Percentiles rank a stretch among this genome's conserved stretches.
These are phyloP conservation scores for Corchorus capsularis DNA, from an alignment of 345 rosid species.

Conservation along the genomic window DNA sequence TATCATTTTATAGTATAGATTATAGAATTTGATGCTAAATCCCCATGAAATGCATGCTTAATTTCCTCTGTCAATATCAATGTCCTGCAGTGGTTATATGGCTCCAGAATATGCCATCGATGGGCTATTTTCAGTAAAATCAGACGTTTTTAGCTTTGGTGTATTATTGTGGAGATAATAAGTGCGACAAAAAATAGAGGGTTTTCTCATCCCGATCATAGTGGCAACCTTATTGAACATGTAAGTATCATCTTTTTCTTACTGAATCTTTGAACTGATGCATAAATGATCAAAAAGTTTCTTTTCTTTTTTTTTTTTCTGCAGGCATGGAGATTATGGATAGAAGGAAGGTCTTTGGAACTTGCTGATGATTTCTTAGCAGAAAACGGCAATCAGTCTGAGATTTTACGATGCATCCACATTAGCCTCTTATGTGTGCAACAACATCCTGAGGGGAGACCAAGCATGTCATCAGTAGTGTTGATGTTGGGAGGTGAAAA, in stretches of 20 bases:
- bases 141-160: conserved; percentile 19
- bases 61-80: background rate
- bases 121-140: conserved; percentile 1
- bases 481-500: conserved; percentile 47
- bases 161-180: conserved; percentile 17
- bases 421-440: conserved; percentile 47
- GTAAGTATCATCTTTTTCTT: background rate
- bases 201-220: background rate
- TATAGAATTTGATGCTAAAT: background rate
- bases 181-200: conserved; percentile 13
- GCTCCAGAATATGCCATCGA: conserved; percentile 22
- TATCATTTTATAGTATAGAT: background rate
- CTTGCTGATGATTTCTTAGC: conserved; percentile 29
- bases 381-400: conserved; percentile 19
- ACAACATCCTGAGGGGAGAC: conserved; percentile 38
- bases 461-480: conserved; percentile 41
- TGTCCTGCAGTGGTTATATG: conserved; percentile 18
- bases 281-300: conserved; percentile 32
- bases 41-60: no score
- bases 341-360: conserved; percentile 34
- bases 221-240: background rate
- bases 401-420: conserved; percentile 40
- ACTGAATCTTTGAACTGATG: conserved; percentile 12
- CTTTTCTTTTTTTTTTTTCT: conserved; percentile 1
- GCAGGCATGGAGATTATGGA: conserved; percentile 40